Conservation (phyloP, 2,329 filamentous ascomycete genomes). For the Fusarium virguliforme region DNA sequence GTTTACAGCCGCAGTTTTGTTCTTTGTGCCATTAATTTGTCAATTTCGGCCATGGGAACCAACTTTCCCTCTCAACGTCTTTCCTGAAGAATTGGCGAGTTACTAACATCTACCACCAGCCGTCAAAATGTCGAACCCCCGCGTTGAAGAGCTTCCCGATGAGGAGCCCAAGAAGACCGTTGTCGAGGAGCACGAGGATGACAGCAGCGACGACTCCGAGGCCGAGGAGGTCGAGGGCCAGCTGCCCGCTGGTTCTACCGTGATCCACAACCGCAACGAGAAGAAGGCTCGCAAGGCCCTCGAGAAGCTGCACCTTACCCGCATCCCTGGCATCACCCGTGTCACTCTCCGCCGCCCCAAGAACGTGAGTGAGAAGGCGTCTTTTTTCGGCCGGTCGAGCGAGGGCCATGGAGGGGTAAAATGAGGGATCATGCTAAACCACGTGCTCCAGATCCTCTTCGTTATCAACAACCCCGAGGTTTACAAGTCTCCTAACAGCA, state of each 20-base stretch:
- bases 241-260: constrained; percentile 85
- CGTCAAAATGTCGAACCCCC: constrained; percentile 92
- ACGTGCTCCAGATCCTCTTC: constrained; percentile 85
- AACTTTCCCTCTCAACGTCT: constrained; percentile 42
- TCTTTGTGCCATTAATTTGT: constrained; percentile 24
- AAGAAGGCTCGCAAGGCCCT: constrained; percentile 99
- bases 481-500: constrained; percentile 99
- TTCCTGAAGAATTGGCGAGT: constrained; percentile 43
- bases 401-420: constrained; percentile 21
- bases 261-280: constrained; percentile 99
- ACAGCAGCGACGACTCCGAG: constrained; percentile 82
- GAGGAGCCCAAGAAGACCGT: constrained; percentile 88
- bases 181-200: constrained; percentile 79
- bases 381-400: not conserved
- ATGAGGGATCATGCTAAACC: constrained; percentile 46
- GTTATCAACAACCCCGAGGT: constrained; percentile 99
- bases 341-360: constrained; percentile 98
- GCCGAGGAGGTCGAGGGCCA: constrained; percentile 87
- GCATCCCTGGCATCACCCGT: constrained; percentile 96
- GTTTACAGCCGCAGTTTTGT: constrained; percentile 48
- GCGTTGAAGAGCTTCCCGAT: constrained; percentile 97
- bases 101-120: constrained; percentile 55
- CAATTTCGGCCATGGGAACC: constrained; percentile 38
- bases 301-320: constrained; percentile 97
- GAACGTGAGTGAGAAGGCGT: constrained; percentile 81